A percentile compares a stretch with the other conserved stretches of the same genome.
phyloP scores from a whole-genome alignment of 1,284 basidiomycete genomes.

The Cryptococcus hybrid region DNA sequence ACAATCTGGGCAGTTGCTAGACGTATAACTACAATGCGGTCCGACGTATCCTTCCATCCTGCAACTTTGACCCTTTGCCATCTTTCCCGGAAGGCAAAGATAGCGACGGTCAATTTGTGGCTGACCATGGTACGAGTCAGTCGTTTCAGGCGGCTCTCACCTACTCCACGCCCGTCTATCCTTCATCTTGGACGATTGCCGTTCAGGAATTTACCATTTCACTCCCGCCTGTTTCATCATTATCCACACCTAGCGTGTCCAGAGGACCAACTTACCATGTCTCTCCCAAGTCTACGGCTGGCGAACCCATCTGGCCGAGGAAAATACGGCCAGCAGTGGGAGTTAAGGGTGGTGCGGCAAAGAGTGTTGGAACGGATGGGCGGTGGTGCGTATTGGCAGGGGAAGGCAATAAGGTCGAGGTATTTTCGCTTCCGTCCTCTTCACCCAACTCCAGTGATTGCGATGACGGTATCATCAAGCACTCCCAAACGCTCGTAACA shows the following conservation, averaged over 20 bases:
- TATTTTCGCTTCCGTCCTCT: conserved; percentile 38
- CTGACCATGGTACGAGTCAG: background rate
- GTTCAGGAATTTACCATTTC: conserved; percentile 44
- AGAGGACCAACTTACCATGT: conserved; percentile 40
- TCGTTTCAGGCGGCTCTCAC: conserved; percentile 39
- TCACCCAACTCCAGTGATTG: background rate
- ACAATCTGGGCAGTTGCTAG: background rate
- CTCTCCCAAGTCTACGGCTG: conserved; percentile 3
- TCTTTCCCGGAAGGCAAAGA: background rate
- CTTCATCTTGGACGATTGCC: conserved; percentile 46
- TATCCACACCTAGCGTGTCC: conserved; percentile 8
- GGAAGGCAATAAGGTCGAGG: conserved; percentile 46
- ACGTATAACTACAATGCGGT: conserved; percentile 40
- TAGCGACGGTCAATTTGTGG: background rate
- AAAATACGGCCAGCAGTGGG: conserved; percentile 32
- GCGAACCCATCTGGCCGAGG: conserved; percentile 32
- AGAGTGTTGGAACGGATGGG: conserved; percentile 42
- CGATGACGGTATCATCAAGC: background rate
- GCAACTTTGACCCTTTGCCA: conserved; percentile 43
- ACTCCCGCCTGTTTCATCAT: background rate
- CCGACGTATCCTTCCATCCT: conserved; percentile 47
- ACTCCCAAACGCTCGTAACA: conserved; percentile 39
- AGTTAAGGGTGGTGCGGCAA: conserved; percentile 36
- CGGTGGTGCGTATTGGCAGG: conserved; percentile 49
- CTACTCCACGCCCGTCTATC: conserved; percentile 47